A percentile compares a stretch with the other conserved stretches of the same genome.
Evolutionary conservation across 1,139 yeast species (phyloP).

Genomic region (Saccharomyces pastorianus): DNA sequence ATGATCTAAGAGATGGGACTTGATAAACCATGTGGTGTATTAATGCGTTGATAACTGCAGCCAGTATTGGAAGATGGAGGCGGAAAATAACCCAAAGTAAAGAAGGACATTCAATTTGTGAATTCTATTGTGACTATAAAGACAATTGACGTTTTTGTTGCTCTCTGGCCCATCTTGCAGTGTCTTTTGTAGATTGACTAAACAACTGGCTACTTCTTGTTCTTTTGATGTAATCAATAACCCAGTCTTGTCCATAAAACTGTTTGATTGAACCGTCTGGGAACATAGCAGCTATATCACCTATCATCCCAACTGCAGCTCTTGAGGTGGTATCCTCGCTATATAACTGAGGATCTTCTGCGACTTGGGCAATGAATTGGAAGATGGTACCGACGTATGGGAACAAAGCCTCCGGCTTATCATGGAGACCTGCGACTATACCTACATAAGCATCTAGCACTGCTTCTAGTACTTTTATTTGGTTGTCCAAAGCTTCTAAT

Average conservation of each 20-base stretch:
- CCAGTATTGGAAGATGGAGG: not conserved
- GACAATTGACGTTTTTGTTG: constrained; percentile 38
- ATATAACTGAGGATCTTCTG: constrained; percentile 51
- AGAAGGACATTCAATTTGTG: not conserved
- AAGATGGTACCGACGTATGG: constrained; percentile 66
- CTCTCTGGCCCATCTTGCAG: constrained; percentile 95
- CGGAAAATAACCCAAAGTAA: not conserved
- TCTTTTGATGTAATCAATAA: constrained; percentile 63
- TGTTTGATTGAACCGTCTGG: constrained; percentile 65
- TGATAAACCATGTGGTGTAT: not conserved
- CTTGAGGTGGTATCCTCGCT: constrained; percentile 61
- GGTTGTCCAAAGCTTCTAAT: constrained; percentile 70
- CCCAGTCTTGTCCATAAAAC: constrained; percentile 66
- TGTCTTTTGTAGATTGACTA: constrained; percentile 63
- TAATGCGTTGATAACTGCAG: not conserved
- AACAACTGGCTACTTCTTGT: constrained; percentile 60
- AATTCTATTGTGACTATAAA: constrained; percentile 11
- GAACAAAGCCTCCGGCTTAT: constrained; percentile 54
- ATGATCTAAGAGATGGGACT: not conserved
- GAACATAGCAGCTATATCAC: constrained; percentile 85
- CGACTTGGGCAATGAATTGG: constrained; percentile 54
- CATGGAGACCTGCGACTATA: constrained; percentile 77
- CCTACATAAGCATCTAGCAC: constrained; percentile 94
- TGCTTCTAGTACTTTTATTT: constrained; percentile 66
- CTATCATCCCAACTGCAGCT: constrained; percentile 79